Evolutionary conservation across 23 red algal genomes (phyloP), one percentile per base, ranked within the genome.

Genomic region (Cyanidiococcus yangmingshanensis): DNA sequence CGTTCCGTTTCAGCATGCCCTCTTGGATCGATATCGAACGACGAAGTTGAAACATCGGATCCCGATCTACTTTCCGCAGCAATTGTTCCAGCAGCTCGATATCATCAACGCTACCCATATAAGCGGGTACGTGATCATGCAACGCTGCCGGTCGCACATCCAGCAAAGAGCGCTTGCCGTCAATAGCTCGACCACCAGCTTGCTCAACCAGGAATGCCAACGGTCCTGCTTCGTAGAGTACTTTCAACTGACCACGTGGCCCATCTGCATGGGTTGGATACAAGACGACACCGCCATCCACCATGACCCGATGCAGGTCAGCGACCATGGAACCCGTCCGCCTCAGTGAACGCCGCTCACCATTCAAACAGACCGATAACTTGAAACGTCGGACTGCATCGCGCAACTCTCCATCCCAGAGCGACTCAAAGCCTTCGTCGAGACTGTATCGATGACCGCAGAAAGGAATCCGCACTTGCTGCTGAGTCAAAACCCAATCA

Each of bases 241-340:
- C 76, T 57, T 90, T 89, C 68, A 97, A 82, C 1, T 86, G 79
- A 21, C 93, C 93, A 40, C 85, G 87, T 7, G 90, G 90, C 15
- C 39, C 79, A 35, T 84, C 68, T 31, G 58, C 75, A 63, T 90
- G 82, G 0, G 87, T 80, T 18, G 89, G 89, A 50, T 97, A 97
- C 88, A 97, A 89, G 71, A 97, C 89, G 57, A 97, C 86, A 30
- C 93, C 93, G 15, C 93, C 93, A 41, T 91, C 84, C 51, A 91
- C 77, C 37, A 97, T 79, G 2, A 88, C 90, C 25, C 93, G 87
- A 85, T 97, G 93, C 50, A 97, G 83, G 58, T 97, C 93, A 24
- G 93, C 88, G 2, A 97, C 93, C 93, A 97, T 97, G 29, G 84
- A 89, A 38, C 93, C 93, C 32, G 90, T 87, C 68, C 90, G 89